phyloP scores from a whole-genome alignment of 345 rosid genomes.

The Eutrema yunnanense region DNA sequence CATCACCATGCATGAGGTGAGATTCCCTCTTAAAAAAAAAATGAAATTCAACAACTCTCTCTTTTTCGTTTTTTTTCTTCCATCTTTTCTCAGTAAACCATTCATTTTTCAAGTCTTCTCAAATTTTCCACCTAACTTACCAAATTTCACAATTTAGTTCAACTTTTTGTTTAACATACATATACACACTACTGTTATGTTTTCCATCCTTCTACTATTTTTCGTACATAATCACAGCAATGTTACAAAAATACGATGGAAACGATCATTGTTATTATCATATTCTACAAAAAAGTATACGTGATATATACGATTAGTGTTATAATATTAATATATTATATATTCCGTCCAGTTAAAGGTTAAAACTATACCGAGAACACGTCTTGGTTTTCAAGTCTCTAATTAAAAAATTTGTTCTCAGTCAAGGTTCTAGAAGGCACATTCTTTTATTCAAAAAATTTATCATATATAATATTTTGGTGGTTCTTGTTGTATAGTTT shows the following conservation, averaged over 20 bases:
- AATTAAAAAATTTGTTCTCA: not conserved
- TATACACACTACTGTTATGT: not conserved
- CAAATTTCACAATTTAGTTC: slow-evolving; percentile 22
- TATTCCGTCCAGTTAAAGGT: not conserved
- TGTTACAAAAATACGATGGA: not conserved
- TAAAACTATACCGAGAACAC: not conserved
- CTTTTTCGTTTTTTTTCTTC: slow-evolving; percentile 9
- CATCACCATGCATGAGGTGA: slow-evolving; percentile 27
- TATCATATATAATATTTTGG: not conserved
- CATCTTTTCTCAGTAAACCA: not conserved
- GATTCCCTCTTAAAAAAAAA: not conserved
- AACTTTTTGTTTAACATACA: slow-evolving; percentile 4
- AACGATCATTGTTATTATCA: not conserved
- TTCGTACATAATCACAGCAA: not conserved
- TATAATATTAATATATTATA: not conserved
- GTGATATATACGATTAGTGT: not conserved
- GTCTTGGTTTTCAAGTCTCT: slow-evolving; percentile 20
- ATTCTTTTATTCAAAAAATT: not conserved
- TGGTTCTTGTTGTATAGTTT: slow-evolving; percentile 17
- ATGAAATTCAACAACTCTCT: slow-evolving; percentile 26
- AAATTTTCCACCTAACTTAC: slow-evolving; percentile 26
- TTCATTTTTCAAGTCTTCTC: not conserved
- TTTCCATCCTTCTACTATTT: not conserved
- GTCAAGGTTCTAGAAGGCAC: slow-evolving; percentile 27
- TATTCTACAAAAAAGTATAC: not conserved